Base-by-base conservation (phyloP, 108 stramenopile genomes). In the Cyclotella atomus region DNA sequence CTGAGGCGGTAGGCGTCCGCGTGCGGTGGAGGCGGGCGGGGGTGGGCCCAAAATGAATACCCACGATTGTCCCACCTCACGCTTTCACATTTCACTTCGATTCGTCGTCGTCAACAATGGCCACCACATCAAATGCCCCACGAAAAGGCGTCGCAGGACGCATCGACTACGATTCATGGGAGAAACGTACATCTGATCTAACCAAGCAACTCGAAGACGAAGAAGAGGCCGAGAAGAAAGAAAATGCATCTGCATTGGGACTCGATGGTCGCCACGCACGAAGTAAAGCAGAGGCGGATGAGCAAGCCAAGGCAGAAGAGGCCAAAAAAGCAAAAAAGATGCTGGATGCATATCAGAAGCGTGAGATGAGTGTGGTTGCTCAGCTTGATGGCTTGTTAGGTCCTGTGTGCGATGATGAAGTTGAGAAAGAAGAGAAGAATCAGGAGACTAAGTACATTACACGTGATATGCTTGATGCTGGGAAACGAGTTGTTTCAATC, bases 381-480 rank as follows among this genome's bases (percentile, higher is more conserved):
- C 71, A 49, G 2, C 41, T 93, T 2, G 65, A 47, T 59, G 73
- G 77, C 20, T 44, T 89, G 23, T 56, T 92, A 50, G 84, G 84
- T 32, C 76, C 81, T 9, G 75, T 72, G 1, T 27, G 60, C 15
- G n/a, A 70, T 62, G 63, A 76, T 29, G 62, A 41, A 10, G 78
- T 60, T 19, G 19, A 10, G 28, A 35, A 19, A 29, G 62, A 30
- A 25, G 63, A 52, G 64, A 73, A 65, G 68, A 49, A 68, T 27
- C 83, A 61, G 25, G 59, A 64, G 70, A 62, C 81, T 54, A 87
- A 85, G 32, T 61, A 78, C 24, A 45, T 95, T 15, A 92, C 90
- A n/a, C 85, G 91, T 45, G 87, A 91, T n/a, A 77, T 81, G 76
- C 72, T 95, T 19, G 87, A 82, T 47, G 94, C 94, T 16, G 91